Evolutionary conservation across 2,329 filamentous ascomycete species (phyloP).

Genomic region (Cytospora schulzeri): DNA sequence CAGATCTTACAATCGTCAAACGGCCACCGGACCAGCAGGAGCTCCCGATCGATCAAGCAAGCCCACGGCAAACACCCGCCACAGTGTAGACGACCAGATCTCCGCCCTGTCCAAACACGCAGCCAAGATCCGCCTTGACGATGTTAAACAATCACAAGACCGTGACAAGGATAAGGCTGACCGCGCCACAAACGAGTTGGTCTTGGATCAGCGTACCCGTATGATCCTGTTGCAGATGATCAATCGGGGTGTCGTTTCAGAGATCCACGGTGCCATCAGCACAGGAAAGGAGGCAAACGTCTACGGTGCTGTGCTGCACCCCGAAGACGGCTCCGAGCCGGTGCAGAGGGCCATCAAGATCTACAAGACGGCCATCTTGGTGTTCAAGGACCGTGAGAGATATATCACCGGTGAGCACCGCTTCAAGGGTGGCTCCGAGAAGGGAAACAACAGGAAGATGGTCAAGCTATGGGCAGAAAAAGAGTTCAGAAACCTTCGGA

Average conservation of each 20-base stretch:
- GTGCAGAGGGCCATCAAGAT: conserved; percentile 92
- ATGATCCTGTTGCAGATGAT: conserved; percentile 97
- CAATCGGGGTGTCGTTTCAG: conserved; percentile 84
- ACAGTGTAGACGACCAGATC: conserved; percentile 85
- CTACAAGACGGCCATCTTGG: conserved; percentile 96
- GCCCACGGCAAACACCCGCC: conserved; percentile 75
- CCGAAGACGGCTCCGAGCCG: conserved; percentile 54
- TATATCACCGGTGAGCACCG: conserved; percentile 95
- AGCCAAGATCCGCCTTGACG: conserved; percentile 79
- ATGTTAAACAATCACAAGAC: conserved; percentile 54
- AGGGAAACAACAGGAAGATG: conserved; percentile 94
- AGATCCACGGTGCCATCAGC: conserved; percentile 92
- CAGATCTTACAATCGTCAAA: conserved; percentile 78
- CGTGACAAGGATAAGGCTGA: conserved; percentile 85
- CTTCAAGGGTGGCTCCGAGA: conserved; percentile 89
- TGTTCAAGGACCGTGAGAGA: conserved; percentile 96
- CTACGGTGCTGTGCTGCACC: conserved; percentile 78
- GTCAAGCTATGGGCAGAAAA: conserved; percentile 99
- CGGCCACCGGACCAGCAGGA: conserved; percentile 38
- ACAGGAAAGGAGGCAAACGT: conserved; percentile 99
- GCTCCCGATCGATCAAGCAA: conserved; percentile 74
- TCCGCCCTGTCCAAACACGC: conserved; percentile 83
- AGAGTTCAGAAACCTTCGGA: conserved; percentile 89
- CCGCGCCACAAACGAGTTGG: conserved; percentile 90
- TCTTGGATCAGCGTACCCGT: conserved; percentile 88